These are phyloP conservation scores for Aspergillus pseudoglaucus DNA, from an alignment of 2,329 filamentous ascomycete genomes.

Conservation along the genomic window DNA sequence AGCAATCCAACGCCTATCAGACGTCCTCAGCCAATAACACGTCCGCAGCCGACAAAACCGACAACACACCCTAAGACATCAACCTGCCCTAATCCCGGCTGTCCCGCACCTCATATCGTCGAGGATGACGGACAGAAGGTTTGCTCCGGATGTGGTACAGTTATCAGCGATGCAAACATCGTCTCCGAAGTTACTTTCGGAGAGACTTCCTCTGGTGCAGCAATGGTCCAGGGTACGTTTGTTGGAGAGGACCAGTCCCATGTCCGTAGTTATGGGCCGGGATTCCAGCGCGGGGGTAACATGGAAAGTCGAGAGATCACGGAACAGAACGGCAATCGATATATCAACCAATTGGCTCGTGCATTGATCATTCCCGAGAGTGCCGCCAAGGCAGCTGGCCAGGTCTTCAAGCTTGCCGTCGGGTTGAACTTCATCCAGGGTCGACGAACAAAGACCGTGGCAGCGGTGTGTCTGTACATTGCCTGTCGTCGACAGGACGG, in stretches of 20 bases:
- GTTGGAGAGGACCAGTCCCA: slow-evolving; percentile 80
- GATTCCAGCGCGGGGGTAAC: slow-evolving; percentile 42
- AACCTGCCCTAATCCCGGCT: slow-evolving; percentile 41
- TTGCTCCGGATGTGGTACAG: slow-evolving; percentile 77
- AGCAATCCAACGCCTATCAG: slow-evolving; percentile 31
- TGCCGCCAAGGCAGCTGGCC: slow-evolving; percentile 59
- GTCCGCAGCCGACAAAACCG: slow-evolving; percentile 23
- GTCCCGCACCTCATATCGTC: slow-evolving; percentile 40
- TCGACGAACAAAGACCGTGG: slow-evolving; percentile 75
- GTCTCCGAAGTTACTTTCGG: slow-evolving; percentile 89
- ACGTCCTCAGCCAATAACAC: slow-evolving; percentile 29
- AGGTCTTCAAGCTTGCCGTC: slow-evolving; percentile 70
- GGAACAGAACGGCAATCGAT: slow-evolving; percentile 39
- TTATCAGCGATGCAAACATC: slow-evolving; percentile 80
- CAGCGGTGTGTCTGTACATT: slow-evolving; percentile 85
- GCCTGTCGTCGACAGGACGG: slow-evolving; percentile 72
- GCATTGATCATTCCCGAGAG: slow-evolving; percentile 48
- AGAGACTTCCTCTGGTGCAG: slow-evolving; percentile 76
- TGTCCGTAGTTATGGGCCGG: slow-evolving; percentile 53
- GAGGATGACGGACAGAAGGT: slow-evolving; percentile 47
- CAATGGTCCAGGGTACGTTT: slow-evolving; percentile 83
- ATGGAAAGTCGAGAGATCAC: slow-evolving; percentile 46
- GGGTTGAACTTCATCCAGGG: slow-evolving; percentile 77
- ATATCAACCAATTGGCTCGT: slow-evolving; percentile 37
- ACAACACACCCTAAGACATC: slow-evolving; percentile 34